These are phyloP conservation scores for Corynespora cassiicola DNA, from an alignment of 2,329 filamentous ascomycete genomes.

Conservation along the genomic window DNA sequence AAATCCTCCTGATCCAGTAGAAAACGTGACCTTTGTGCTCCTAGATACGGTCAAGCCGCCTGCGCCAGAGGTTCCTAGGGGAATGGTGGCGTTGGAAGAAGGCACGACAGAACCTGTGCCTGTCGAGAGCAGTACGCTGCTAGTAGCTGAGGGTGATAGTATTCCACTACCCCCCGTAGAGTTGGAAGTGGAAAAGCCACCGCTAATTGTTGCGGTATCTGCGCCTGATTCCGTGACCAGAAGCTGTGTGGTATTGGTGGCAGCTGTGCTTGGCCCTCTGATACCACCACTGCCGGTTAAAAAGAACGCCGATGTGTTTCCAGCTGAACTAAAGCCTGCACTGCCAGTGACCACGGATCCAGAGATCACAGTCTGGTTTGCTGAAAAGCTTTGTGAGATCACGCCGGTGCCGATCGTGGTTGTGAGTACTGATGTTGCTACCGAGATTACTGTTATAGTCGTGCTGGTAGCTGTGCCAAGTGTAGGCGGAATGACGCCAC, in stretches of 20 bases:
- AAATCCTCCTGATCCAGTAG: conserved; percentile 9
- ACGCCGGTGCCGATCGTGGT: conserved; percentile 4
- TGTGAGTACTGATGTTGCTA: too few relatives aligned
- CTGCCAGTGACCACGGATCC: conserved; percentile 2
- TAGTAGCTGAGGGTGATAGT: neutral
- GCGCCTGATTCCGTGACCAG: neutral
- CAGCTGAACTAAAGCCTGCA: conserved; percentile 4
- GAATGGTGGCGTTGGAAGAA: conserved; percentile 1
- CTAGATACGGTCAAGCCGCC: conserved; percentile 17
- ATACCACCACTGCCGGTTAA: conserved; percentile 12
- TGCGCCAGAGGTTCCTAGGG: neutral
- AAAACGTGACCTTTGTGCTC: conserved; percentile 13
- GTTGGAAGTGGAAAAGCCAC: conserved; percentile 1
- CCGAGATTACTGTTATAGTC: too few relatives aligned
- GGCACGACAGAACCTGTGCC: conserved; percentile 6
- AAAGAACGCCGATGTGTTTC: conserved; percentile 8
- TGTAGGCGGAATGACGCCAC: conserved; percentile 16
- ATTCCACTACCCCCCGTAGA: conserved; percentile 1
- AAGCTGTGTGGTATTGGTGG: conserved; percentile 4
- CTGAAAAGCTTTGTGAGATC: neutral
- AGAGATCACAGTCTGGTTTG: conserved; percentile 4
- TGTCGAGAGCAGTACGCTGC: conserved; percentile 5
- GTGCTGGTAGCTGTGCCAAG: conserved; percentile 1
- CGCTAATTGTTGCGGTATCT: conserved; percentile 5
- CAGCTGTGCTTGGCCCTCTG: neutral